Conservation (phyloP, 1,284 basidiomycete species). For the Ceratobasidium sp. region DNA sequence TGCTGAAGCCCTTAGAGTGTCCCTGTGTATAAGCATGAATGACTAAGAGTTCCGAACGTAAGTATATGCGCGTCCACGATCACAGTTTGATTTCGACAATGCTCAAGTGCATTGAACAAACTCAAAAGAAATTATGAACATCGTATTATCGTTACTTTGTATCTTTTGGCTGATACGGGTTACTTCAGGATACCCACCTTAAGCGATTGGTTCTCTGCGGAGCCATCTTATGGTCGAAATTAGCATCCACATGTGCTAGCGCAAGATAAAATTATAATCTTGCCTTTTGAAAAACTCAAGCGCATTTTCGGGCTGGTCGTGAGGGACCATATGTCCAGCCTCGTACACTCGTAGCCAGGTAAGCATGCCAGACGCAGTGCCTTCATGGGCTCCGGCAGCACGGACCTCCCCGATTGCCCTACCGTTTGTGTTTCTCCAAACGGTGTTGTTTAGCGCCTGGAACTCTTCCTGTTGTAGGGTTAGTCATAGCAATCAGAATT, state of each 20-base stretch:
- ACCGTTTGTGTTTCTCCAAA: constrained; percentile 5
- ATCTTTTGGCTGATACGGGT: too few relatives aligned
- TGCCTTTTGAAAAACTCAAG: constrained; percentile 12
- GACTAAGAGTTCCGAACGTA: too few relatives aligned
- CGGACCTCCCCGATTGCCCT: constrained; percentile 24
- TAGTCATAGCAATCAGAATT: background rate
- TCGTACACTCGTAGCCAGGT: constrained; percentile 33
- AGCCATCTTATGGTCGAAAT: background rate
- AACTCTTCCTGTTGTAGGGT: background rate
- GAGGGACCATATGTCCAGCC: constrained; percentile 29
- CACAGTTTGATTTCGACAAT: too few relatives aligned
- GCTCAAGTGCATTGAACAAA: too few relatives aligned
- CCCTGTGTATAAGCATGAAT: too few relatives aligned
- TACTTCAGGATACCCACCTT: too few relatives aligned
- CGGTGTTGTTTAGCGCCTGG: constrained; percentile 6
- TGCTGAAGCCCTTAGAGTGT: too few relatives aligned
- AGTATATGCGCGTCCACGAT: too few relatives aligned
- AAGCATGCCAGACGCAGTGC: constrained; percentile 6
- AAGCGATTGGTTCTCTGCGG: background rate
- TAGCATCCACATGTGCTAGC: background rate
- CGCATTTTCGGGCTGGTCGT: constrained; percentile 29
- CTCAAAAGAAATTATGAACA: too few relatives aligned
- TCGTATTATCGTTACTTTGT: too few relatives aligned
- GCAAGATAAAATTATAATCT: background rate
- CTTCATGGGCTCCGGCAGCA: background rate